Percentiles rank a stretch among this genome's conserved stretches.
phyloP scores from a whole-genome alignment of 2,329 filamentous ascomycete species.

The Fusarium palustre region DNA sequence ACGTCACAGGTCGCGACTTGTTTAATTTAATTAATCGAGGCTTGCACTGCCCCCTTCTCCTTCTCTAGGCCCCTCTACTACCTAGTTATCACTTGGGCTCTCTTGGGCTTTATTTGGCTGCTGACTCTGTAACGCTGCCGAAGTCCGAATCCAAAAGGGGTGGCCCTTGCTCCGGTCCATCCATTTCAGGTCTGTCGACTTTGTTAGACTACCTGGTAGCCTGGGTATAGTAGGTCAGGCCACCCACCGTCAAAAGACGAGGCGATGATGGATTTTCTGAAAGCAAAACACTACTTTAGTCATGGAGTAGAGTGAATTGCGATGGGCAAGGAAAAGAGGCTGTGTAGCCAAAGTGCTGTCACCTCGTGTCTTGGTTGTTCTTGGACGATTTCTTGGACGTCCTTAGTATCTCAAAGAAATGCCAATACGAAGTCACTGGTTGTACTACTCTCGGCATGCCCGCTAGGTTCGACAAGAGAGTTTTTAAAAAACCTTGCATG shows the following conservation, averaged over 20 bases:
- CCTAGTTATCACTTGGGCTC: background rate
- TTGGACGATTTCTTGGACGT: constrained; percentile 12
- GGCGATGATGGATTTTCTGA: background rate
- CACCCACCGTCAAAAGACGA: background rate
- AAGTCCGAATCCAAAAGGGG: constrained; percentile 22
- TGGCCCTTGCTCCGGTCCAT: constrained; percentile 14
- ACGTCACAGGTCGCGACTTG: constrained; percentile 33
- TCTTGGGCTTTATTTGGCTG: background rate
- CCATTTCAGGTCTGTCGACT: constrained; percentile 23
- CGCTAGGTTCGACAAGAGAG: constrained; percentile 2
- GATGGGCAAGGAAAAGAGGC: constrained; percentile 11
- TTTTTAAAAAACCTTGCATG: constrained; percentile 10
- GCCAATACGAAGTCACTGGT: background rate
- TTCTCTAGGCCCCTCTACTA: background rate
- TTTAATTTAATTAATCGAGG: constrained; percentile 43
- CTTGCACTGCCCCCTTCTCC: constrained; percentile 39
- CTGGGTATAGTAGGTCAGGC: background rate
- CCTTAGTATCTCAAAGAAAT: background rate
- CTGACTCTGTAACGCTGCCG: constrained; percentile 32
- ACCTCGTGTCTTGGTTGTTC: constrained; percentile 20
- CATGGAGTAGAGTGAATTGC: constrained; percentile 1
- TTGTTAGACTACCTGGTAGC: background rate
- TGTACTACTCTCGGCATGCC: constrained; percentile 13
- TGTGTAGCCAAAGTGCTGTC: constrained; percentile 6
- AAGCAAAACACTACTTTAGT: background rate